Percentiles rank a stretch among this genome's conserved stretches.
Conservation (phyloP, 352 stramenopile genomes). For the Blastocystis sp. region DNA sequence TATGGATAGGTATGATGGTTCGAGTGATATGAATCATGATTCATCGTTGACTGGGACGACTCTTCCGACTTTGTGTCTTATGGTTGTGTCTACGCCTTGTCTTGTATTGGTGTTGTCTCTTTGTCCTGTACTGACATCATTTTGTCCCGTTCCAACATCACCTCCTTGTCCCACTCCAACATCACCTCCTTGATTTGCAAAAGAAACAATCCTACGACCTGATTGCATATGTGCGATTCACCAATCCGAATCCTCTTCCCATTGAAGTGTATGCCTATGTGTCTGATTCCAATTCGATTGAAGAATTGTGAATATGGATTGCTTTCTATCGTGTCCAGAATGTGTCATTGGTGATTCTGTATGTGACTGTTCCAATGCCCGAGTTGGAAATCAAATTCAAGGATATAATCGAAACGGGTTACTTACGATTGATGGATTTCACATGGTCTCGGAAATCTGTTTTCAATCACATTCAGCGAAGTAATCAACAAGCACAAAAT, state of each 20-base stretch:
- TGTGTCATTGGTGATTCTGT: not conserved
- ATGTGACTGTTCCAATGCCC: not conserved
- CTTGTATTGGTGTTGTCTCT: too few relatives aligned
- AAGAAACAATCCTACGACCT: too few relatives aligned
- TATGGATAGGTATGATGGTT: too few relatives aligned
- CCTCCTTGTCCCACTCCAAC: too few relatives aligned
- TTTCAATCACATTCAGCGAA: not conserved
- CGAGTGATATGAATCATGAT: too few relatives aligned
- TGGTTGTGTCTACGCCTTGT: too few relatives aligned
- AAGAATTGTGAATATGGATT: not conserved
- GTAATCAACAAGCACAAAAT: slow-evolving; percentile 19
- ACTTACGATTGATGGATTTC: not conserved
- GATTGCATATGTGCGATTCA: not conserved
- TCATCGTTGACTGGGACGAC: too few relatives aligned
- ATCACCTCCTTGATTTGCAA: too few relatives aligned
- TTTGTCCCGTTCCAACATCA: too few relatives aligned
- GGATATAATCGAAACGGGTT: not conserved
- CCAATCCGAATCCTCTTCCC: not conserved
- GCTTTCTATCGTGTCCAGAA: not conserved
- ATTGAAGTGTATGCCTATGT: not conserved
- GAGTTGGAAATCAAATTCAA: not conserved
- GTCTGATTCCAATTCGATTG: not conserved
- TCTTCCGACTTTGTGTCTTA: too few relatives aligned
- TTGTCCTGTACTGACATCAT: too few relatives aligned
- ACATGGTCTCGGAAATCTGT: not conserved